Evolutionary conservation across 345 rosid species (phyloP).

Genomic region (Brassica juncea): DNA sequence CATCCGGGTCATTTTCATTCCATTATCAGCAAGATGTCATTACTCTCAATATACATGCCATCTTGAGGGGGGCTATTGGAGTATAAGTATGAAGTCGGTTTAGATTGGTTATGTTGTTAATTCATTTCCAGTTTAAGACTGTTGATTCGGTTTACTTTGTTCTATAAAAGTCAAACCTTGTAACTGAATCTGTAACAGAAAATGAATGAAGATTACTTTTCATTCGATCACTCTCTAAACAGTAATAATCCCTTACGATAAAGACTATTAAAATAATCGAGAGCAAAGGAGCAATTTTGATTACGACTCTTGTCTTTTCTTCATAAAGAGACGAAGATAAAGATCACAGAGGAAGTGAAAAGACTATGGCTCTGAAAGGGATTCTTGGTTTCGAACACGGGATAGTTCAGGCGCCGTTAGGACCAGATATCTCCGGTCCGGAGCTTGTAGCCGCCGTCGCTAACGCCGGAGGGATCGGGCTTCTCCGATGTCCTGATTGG

Average conservation of each 20-base stretch:
- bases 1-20: not conserved
- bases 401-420: constrained; percentile 79
- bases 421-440: constrained; percentile 89
- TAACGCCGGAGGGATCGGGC: constrained; percentile 79
- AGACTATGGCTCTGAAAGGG: constrained; percentile 72
- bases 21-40: not conserved
- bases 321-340: not conserved
- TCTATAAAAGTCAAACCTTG: too few species aligned
- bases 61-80: not conserved
- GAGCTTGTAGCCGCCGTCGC: constrained; percentile 95
- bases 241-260: too few species aligned
- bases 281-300: constrained; percentile 7
- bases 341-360: constrained; percentile 3
- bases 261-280: not conserved
- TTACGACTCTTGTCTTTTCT: constrained; percentile 15
- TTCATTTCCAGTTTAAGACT: not conserved
- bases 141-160: not conserved
- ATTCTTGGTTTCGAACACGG: constrained; percentile 80
- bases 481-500: constrained; percentile 89
- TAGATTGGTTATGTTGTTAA: not conserved
- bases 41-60: not conserved
- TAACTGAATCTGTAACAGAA: not conserved
- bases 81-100: not conserved
- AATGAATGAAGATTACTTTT: not conserved
- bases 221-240: too few species aligned